These are phyloP conservation scores for Lactifluus piperatus DNA, from an alignment of 768 basidiomycete genomes.

Conservation along the genomic window DNA sequence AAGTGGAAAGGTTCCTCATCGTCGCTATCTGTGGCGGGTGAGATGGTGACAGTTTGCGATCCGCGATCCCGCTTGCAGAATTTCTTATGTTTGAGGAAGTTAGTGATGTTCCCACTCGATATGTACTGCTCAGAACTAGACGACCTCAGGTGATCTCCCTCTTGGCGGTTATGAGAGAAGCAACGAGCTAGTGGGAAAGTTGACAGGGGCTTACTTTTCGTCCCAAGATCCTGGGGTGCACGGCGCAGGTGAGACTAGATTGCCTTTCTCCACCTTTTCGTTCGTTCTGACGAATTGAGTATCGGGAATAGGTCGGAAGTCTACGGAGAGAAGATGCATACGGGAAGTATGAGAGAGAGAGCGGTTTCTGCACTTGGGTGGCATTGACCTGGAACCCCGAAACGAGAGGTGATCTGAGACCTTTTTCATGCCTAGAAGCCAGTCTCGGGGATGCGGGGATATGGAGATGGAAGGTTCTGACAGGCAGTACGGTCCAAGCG, in stretches of 20 bases:
- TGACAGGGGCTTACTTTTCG: neutral
- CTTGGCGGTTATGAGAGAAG: neutral
- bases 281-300: neutral
- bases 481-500: neutral
- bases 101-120: neutral
- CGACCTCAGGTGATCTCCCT: neutral
- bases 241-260: neutral
- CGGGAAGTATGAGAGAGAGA: neutral
- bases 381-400: constrained; percentile 14
- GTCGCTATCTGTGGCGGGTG: constrained; percentile 9
- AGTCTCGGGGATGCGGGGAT: constrained; percentile 9
- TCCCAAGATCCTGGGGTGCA: neutral
- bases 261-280: neutral
- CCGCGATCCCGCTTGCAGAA: neutral
- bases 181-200: neutral
- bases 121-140: neutral
- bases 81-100: neutral
- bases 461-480: neutral
- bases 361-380: constrained; percentile 2
- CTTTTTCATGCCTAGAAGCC: neutral
- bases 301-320: neutral
- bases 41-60: too few relatives aligned
- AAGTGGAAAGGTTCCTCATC: constrained; percentile 18
- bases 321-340: neutral
- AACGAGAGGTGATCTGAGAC: neutral